phyloP scores from a whole-genome alignment of 768 basidiomycete species.

The Rhizopogon vulgaris region DNA sequence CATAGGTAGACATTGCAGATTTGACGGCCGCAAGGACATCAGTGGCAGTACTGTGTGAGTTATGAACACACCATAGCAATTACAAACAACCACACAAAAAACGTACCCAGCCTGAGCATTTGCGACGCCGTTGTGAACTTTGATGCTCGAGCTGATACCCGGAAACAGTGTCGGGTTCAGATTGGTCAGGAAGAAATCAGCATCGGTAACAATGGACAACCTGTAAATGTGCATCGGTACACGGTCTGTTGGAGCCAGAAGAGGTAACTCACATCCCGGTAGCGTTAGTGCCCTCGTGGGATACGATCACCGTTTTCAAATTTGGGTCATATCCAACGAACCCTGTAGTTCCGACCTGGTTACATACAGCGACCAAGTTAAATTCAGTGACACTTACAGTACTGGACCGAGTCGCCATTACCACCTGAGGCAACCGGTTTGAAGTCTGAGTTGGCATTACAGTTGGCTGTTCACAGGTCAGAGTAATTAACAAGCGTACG shows the following conservation, averaged over 20 bases:
- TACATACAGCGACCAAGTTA: background rate
- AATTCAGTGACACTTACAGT: slow-evolving; percentile 25
- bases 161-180: slow-evolving; percentile 44
- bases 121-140: slow-evolving; percentile 43
- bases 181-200: slow-evolving; percentile 26
- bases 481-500: background rate
- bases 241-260: background rate
- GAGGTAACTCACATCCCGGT: slow-evolving; percentile 18
- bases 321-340: slow-evolving; percentile 46
- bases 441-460: slow-evolving; percentile 42
- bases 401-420: slow-evolving; percentile 35
- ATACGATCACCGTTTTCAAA: slow-evolving; percentile 29
- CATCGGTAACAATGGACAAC: slow-evolving; percentile 35
- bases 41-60: slow-evolving; percentile 31
- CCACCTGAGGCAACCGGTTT: slow-evolving; percentile 43
- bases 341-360: slow-evolving; percentile 27
- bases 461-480: slow-evolving; percentile 30
- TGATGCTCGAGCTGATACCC: slow-evolving; percentile 34
- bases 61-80: background rate
- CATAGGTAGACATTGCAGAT: slow-evolving; percentile 28
- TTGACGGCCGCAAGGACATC: slow-evolving; percentile 40
- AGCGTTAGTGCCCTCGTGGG: slow-evolving; percentile 31
- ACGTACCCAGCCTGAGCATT: slow-evolving; percentile 35
- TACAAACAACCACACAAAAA: background rate
- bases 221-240: slow-evolving; percentile 14